Evolutionary conservation across 2,329 filamentous ascomycete genomes (phyloP).

Genomic region (Celoporthe dispersa): DNA sequence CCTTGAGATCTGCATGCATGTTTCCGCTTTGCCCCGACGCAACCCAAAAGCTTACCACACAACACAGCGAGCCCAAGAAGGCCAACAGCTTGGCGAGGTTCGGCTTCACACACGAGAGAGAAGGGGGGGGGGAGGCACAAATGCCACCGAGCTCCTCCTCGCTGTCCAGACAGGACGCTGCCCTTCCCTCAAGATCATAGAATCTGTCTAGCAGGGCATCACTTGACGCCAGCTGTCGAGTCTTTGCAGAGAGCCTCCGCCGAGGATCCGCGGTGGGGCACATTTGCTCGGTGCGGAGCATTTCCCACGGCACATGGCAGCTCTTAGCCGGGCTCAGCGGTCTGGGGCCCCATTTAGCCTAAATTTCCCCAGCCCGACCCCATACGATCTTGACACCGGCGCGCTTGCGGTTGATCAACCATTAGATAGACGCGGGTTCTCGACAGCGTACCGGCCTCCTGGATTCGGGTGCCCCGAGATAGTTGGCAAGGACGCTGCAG

Average conservation of each 20-base stretch:
- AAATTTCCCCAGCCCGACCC: slow-evolving; percentile 9
- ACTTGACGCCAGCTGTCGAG: not conserved
- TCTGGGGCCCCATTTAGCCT: slow-evolving; percentile 6
- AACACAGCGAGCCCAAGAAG: not conserved
- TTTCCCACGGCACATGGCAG: not conserved
- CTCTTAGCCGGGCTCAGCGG: not conserved
- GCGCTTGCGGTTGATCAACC: not conserved
- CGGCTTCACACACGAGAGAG: not conserved
- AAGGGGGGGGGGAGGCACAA: not conserved
- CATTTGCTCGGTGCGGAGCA: not conserved
- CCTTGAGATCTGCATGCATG: slow-evolving; percentile 2
- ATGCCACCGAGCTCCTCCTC: not conserved
- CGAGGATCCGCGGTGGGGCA: not conserved
- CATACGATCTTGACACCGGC: not conserved
- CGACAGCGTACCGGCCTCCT: not conserved
- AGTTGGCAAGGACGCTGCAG: not conserved
- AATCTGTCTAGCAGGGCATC: not conserved
- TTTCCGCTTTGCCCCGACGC: not conserved
- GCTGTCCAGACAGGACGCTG: not conserved
- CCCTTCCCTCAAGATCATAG: no score
- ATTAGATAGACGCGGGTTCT: not conserved
- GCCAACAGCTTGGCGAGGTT: not conserved
- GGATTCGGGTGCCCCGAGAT: not conserved
- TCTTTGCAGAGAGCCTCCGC: not conserved
- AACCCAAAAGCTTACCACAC: not conserved